Evolutionary conservation across 345 rosid species (phyloP), one percentile per base, ranked within the genome.

Genomic region (Gossypium raimondii): DNA sequence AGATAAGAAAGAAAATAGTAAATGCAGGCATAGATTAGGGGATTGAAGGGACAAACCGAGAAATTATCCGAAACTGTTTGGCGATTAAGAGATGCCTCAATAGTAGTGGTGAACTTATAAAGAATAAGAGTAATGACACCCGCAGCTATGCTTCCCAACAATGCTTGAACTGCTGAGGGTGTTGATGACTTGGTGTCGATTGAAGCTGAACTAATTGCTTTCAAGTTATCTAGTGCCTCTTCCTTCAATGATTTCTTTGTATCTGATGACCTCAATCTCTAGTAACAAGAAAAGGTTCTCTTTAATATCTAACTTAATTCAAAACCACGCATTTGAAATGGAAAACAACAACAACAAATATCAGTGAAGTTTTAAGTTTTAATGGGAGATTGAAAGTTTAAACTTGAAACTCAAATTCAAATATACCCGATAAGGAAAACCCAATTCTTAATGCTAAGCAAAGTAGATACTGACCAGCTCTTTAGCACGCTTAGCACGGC

Each of bases 111-210:
- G 83, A 92, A 94, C 81, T 94, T 92, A 64, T 94, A 94, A 72
- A 94, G 96, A 73, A 94, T 83, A 47, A 94, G 76, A 18, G 98
- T 93, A 69, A 94, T 92, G 58, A 89, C 89, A 69, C 86, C 97
- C 0, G 98, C 98, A 1, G 90, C 44, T 64, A 92, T 62, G 17
- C 89, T 96, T 67, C 98, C 98, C 41, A 94, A 84, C 60, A 94
- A 84, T 56, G 98, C 90, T 77, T 91, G 90, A 80, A 82, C 83
- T 38, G 97, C 85, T 20, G 98, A 87, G 71, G 97, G 89, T 20
- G 90, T 80, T 12, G 86, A 78, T 59, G 85, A 76, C 60, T 87
- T 81, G 5, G 85, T 79, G 70, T 84, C 87, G 29, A 92, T 73
- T 11, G 95, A 74, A 79, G 88, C 72, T 47, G 93, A 81, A 12